A percentile compares a stretch with the other conserved stretches of the same genome.
Conservation (phyloP, 2,329 filamentous ascomycete species). For the Fusarium nygamai region DNA sequence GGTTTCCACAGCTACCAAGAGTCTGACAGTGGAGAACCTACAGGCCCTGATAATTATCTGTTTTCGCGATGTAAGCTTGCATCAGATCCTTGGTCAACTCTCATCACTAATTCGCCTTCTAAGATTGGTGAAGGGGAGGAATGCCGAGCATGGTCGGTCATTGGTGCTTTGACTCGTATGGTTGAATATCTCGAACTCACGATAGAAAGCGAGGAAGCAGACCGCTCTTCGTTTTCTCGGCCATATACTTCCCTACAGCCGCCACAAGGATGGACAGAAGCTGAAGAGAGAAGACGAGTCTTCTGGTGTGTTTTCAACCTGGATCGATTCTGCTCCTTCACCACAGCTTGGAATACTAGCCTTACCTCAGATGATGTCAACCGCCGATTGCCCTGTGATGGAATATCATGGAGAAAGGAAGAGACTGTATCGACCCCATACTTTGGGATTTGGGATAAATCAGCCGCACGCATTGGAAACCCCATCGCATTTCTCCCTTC, state of each 20-base stretch:
- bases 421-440: constrained; percentile 53
- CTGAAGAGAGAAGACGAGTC: constrained; percentile 34
- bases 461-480: constrained; percentile 50
- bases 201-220: constrained; percentile 30
- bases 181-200: constrained; percentile 45
- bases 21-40: constrained; percentile 25
- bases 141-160: constrained; percentile 41
- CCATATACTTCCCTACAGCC: neutral
- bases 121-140: constrained; percentile 42
- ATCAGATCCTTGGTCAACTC: rapidly evolving
- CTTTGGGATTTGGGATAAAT: constrained; percentile 57
- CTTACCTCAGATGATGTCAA: constrained; percentile 45
- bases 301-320: constrained; percentile 48
- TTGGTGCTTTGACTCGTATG: constrained; percentile 43
- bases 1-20: constrained; percentile 20
- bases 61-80: constrained; percentile 20
- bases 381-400: constrained; percentile 49
- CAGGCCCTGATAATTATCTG: constrained; percentile 32
- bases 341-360: constrained; percentile 46
- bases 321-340: constrained; percentile 21
- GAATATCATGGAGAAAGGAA: constrained; percentile 51
- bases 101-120: neutral
- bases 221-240: neutral
- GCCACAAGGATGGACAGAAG: constrained; percentile 44
- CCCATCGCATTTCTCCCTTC: constrained; percentile 50